A percentile compares a stretch with the other conserved stretches of the same genome.
phyloP scores from a whole-genome alignment of 2,329 filamentous ascomycete species.

The Calonectria naviculata region DNA sequence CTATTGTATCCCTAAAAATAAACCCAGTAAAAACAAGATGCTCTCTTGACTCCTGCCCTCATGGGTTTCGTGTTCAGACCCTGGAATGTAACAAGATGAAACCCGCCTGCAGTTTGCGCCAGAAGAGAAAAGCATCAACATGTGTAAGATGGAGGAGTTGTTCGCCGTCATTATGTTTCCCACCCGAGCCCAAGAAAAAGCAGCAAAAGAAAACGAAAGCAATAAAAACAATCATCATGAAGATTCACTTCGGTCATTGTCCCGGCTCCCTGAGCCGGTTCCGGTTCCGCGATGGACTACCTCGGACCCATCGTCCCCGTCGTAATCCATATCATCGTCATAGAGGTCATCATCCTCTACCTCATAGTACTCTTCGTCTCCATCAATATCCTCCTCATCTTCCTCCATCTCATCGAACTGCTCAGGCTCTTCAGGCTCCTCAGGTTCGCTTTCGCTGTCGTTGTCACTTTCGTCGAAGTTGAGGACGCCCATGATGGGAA shows the following conservation, averaged over 20 bases:
- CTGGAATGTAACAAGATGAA: constrained; percentile 16
- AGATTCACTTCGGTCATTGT: constrained; percentile 38
- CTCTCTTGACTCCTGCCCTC: constrained; percentile 32
- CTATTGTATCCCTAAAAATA: constrained; percentile 29
- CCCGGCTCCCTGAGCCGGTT: constrained; percentile 41
- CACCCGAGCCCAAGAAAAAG: constrained; percentile 10
- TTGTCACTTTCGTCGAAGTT: constrained; percentile 58
- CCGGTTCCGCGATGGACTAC: constrained; percentile 42
- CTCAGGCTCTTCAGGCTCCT: constrained; percentile 40
- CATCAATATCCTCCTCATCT: constrained; percentile 36
- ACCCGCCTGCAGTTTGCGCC: constrained; percentile 38
- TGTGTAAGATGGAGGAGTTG: constrained; percentile 26
- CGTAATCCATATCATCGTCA: constrained; percentile 36
- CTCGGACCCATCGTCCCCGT: constrained; percentile 40
- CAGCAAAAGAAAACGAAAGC: background rate
- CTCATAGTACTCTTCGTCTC: constrained; percentile 41
- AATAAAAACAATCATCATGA: constrained; percentile 33
- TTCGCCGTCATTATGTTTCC: constrained; percentile 37
- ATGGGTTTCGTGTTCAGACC: constrained; percentile 30
- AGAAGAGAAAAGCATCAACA: constrained; percentile 22
- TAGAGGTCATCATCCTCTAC: constrained; percentile 43
- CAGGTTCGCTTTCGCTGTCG: constrained; percentile 49
- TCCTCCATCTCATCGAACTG: constrained; percentile 42
- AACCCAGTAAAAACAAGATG: constrained; percentile 25
- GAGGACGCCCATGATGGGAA: constrained; percentile 57